Percentiles rank a stretch among this genome's conserved stretches.
Conservation (phyloP, 2,329 filamentous ascomycete species). For the Xylaria arbuscula region DNA sequence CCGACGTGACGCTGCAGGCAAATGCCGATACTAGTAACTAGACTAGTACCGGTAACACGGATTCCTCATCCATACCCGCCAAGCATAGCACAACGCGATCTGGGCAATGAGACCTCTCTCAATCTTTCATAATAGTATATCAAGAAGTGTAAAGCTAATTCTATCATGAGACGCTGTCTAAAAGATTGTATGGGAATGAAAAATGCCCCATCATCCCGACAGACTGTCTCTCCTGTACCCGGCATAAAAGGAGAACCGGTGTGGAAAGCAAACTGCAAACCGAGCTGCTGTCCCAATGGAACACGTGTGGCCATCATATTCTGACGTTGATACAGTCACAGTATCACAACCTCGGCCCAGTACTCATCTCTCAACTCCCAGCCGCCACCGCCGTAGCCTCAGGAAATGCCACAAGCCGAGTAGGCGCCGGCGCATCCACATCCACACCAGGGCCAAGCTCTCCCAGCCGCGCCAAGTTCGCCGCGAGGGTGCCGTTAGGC, state of each 20-base stretch:
- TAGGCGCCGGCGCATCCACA: conserved; percentile 18
- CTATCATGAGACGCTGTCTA: conserved; percentile 3
- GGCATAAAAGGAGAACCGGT: background rate
- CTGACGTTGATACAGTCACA: no score
- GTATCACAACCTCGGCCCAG: no score
- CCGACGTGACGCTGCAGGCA: background rate
- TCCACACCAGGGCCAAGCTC: conserved; percentile 17
- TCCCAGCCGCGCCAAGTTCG: conserved; percentile 29
- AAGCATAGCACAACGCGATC: background rate
- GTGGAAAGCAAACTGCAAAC: background rate
- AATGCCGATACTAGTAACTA: background rate
- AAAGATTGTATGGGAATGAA: background rate
- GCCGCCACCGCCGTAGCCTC: background rate
- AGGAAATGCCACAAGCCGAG: conserved; percentile 27
- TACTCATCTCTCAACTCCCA: background rate
- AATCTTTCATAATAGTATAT: background rate
- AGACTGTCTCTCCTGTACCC: background rate
- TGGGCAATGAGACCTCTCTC: background rate
- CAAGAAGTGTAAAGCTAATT: background rate
- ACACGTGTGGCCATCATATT: no score
- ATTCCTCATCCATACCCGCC: conserved; percentile 1
- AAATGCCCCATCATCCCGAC: background rate
- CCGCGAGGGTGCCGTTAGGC: conserved; percentile 41
- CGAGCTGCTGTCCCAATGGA: no score
- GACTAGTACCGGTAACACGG: background rate